phyloP scores from a whole-genome alignment of 2,329 filamentous ascomycete species.

The Aureobasidium sp. region DNA sequence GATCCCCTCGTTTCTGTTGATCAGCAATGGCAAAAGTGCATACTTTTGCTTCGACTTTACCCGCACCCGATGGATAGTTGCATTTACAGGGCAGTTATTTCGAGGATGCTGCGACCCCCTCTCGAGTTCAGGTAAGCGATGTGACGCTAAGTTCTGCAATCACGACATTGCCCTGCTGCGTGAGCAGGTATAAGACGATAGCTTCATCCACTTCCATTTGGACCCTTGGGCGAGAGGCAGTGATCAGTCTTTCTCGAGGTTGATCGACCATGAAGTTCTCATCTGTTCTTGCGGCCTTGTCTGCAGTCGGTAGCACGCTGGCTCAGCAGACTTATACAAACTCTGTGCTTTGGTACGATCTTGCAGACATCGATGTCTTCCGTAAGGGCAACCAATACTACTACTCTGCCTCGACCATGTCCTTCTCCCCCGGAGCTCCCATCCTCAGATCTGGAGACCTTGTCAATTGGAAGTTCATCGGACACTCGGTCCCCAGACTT shows the following conservation, averaged over 20 bases:
- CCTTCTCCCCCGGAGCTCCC: slow-evolving; percentile 50
- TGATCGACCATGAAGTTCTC: background rate
- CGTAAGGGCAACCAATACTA: slow-evolving; percentile 45
- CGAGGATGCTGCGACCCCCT: background rate
- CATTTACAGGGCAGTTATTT: background rate
- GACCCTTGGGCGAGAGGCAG: background rate
- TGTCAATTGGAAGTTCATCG: slow-evolving; percentile 40
- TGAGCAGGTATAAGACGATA: background rate
- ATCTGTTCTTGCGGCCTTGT: slow-evolving; percentile 1
- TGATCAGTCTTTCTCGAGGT: background rate
- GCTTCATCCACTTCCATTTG: background rate
- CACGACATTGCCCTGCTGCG: background rate
- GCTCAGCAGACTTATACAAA: slow-evolving; percentile 33
- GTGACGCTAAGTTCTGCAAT: background rate
- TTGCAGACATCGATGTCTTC: slow-evolving; percentile 49
- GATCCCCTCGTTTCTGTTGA: background rate
- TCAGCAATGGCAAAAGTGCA: background rate
- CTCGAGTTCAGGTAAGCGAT: background rate
- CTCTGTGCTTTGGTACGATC: slow-evolving; percentile 48
- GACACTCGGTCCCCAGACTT: slow-evolving; percentile 31
- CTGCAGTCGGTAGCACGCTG: background rate
- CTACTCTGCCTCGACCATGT: slow-evolving; percentile 49
- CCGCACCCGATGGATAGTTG: background rate
- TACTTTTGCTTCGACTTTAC: background rate
- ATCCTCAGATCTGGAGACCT: slow-evolving; percentile 49